A percentile compares a stretch with the other conserved stretches of the same genome.
phyloP scores from a whole-genome alignment of 169 alveolate genomes.

The Besnoitia besnoiti region DNA sequence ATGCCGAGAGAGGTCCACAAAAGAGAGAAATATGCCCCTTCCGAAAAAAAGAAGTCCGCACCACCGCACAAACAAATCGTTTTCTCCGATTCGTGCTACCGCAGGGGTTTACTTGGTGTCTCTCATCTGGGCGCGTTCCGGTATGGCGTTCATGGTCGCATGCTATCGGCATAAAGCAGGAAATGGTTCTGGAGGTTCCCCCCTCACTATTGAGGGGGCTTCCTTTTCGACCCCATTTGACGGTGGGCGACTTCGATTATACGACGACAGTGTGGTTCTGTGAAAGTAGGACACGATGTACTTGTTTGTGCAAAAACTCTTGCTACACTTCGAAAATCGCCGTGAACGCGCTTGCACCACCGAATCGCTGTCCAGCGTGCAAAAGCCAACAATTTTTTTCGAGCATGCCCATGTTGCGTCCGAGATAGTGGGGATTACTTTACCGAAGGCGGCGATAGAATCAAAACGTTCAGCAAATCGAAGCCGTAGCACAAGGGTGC shows the following conservation, averaged over 20 bases:
- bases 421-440: too few relatives aligned
- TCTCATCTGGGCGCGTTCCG: neutral
- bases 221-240: neutral
- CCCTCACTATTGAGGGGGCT: neutral
- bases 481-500: too few relatives aligned
- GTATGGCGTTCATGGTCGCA: neutral
- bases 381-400: too few relatives aligned
- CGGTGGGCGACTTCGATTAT: neutral
- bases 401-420: too few relatives aligned
- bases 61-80: neutral
- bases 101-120: neutral
- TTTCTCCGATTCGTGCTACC: neutral
- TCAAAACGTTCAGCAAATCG: too few relatives aligned
- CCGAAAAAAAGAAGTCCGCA: neutral
- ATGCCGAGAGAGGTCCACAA: constrained; percentile 7
- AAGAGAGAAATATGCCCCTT: neutral
- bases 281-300: too few relatives aligned
- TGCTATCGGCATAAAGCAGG: neutral
- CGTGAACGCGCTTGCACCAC: too few relatives aligned
- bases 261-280: neutral
- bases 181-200: neutral
- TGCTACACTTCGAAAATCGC: too few relatives aligned
- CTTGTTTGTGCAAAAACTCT: too few relatives aligned
- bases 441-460: too few relatives aligned
- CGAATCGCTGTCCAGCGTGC: too few relatives aligned